Evolutionary conservation across 495 filamentous ascomycete genomes (phyloP), one percentile per base, ranked within the genome.

Genomic region (Penicillium dipodomyicola): DNA sequence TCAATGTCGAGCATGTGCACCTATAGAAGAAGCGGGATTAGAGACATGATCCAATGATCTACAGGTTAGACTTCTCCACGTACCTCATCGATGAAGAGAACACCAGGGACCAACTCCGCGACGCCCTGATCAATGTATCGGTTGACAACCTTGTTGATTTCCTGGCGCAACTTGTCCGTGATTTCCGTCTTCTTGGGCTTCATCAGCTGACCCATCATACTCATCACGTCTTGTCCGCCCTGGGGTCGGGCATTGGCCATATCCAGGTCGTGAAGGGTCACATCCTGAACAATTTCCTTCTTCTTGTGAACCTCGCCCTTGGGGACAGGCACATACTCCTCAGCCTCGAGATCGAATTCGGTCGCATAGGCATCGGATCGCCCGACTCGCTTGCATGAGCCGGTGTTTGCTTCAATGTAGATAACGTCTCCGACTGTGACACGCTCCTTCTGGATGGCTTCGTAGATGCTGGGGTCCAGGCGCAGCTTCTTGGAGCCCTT

Each of bases 251-350:
- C 90, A 64, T 98, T 98, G 60, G 94, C 94, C 60, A 96, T 91
- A 68, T 98, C 94, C 46, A 98, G 77, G 63, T 98, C 94, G 65
- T 98, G 94, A 54, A 98, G 80, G 32, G 92, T 96, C 54, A 98
- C 94, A 67, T 97, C 94, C 70, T 98, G 94, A n/a, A 98, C 94
- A 54, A 97, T 93, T 76, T 98, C 94, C 79, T 98, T 98, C 83
- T 97, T 96, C 81, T 97, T 98, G 77, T 97, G 94, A 39, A 98
- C 94, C 64, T 98, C 94, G 41, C 94, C 94, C 75, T 98, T 97
- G 19, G 94, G 94, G 56, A 98, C 94, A 5, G 94, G 94, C 48
- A 97, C 94, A 71, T 97, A 97, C 71, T 98, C 94, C 68, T 97
- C 94, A 0, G 94, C 94, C 78, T 97, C 94, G 19, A 97, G 84